Base-by-base conservation (phyloP, 2,329 filamentous ascomycete species). In the Penicillium sp. region DNA sequence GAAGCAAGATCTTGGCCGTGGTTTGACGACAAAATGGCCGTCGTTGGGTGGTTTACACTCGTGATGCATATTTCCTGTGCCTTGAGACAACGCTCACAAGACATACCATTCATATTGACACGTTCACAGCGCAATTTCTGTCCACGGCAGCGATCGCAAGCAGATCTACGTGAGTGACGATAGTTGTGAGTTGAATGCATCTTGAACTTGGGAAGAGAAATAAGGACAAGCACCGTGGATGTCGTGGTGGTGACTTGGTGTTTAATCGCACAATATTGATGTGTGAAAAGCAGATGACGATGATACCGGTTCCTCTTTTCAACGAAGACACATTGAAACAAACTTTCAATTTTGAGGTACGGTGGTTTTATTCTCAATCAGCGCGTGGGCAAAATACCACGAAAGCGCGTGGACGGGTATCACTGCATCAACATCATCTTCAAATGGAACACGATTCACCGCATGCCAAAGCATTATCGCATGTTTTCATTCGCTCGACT, bases 91-190 rank as follows among this genome's bases (percentile, higher is more conserved):
- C 63, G 57, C 31, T 65, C 63, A 24, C 63, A 65, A 16, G 62
- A 63, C 51, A 54, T 56, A 27, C 62, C 58, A 48, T 58, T 55
- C 21, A 59, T 47, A 38, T 59, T 60, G 38, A 59, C 60, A 21
- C 63, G 62, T 38, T 65, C 62, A 51, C 63, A 65, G 14, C 63
- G 57, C 9, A 65, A 43, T 38, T 65, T 65, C 38, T 64, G 64
- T 21, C 63, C 63, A 16, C 63, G 63, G 42, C 63, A 65, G 40
- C 62, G 53, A 57, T 65, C 62, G 22, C 63, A 65, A 16, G 63
- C 63, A 1, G 63, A 65, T 14, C 63, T 43, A 40, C 63, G 57
- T 24, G 63, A 65, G 34, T 65, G 63, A 10, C 63, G 51, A 43
- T 65, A 64, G 31, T 59, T 64, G 6, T 56, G 24, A 34, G 45